Evolutionary conservation across 257 asterid species (phyloP).

Genomic region (Prunella vulgaris): DNA sequence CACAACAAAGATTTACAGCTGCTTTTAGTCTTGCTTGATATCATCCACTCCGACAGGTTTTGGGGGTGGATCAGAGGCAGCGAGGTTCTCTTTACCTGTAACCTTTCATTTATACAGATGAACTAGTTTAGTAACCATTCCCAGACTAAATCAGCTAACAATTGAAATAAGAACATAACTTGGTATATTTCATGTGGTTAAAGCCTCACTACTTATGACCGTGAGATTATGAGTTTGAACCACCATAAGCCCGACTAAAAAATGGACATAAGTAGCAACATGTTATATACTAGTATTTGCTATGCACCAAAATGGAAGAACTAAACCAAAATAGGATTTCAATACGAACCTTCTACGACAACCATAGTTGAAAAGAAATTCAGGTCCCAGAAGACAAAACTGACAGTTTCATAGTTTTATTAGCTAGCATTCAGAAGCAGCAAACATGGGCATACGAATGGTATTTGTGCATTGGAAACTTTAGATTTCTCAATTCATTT

Average conservation of each 20-base stretch:
- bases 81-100: constrained; percentile 31
- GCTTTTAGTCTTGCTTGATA: constrained; percentile 46
- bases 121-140: constrained; percentile 2
- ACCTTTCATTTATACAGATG: constrained; percentile 33
- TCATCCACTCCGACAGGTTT: constrained; percentile 38
- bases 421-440: constrained; percentile 10
- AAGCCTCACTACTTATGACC: too few relatives aligned
- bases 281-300: neutral
- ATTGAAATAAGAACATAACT: neutral
- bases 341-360: neutral
- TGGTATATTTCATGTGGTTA: too few relatives aligned
- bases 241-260: too few relatives aligned
- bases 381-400: neutral
- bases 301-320: constrained; percentile 8
- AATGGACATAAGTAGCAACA: too few relatives aligned
- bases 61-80: constrained; percentile 31
- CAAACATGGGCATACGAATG: neutral
- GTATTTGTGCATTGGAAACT: constrained; percentile 10
- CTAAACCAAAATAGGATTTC: neutral
- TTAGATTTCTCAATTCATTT: neutral
- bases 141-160: neutral
- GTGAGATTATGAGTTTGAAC: too few relatives aligned
- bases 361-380: neutral
- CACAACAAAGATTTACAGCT: neutral
- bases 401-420: neutral